Conservation (phyloP, 768 basidiomycete species). For the Boletus huronensis region DNA sequence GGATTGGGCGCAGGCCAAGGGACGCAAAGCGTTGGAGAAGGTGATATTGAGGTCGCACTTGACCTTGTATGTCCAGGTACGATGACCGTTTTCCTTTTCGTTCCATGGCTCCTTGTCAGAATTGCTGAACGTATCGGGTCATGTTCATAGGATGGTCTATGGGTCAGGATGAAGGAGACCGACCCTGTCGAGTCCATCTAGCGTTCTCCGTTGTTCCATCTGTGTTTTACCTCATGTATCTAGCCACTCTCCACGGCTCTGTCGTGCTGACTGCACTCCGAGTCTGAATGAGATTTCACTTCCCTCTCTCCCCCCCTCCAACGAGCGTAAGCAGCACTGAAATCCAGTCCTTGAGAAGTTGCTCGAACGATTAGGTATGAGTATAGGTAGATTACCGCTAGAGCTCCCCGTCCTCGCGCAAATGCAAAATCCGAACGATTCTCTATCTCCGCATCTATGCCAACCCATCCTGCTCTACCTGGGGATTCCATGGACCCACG, state of each 20-base stretch:
- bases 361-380: conserved; percentile 30
- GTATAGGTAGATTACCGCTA: conserved; percentile 29
- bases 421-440: background rate
- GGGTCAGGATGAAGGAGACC: conserved; percentile 25
- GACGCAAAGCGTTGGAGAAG: conserved; percentile 40
- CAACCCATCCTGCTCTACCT: conserved; percentile 10
- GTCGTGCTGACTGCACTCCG: background rate
- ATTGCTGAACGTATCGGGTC: background rate
- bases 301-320: background rate
- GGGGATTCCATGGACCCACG: conserved; percentile 84
- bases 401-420: background rate
- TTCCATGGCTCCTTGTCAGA: background rate
- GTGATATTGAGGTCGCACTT: conserved; percentile 38
- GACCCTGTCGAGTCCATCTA: conserved; percentile 3
- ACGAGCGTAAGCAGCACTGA: background rate
- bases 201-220: too few species aligned
- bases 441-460: conserved; percentile 18
- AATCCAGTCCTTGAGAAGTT: conserved; percentile 10
- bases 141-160: conserved; percentile 20
- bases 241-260: background rate
- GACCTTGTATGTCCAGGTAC: conserved; percentile 42
- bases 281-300: background rate
- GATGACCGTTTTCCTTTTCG: background rate
- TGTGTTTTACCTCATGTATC: background rate
- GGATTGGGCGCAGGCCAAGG: conserved; percentile 31